phyloP scores from a whole-genome alignment of 192 early-diverging fungal species.

The Entophlyctis luteolus region DNA sequence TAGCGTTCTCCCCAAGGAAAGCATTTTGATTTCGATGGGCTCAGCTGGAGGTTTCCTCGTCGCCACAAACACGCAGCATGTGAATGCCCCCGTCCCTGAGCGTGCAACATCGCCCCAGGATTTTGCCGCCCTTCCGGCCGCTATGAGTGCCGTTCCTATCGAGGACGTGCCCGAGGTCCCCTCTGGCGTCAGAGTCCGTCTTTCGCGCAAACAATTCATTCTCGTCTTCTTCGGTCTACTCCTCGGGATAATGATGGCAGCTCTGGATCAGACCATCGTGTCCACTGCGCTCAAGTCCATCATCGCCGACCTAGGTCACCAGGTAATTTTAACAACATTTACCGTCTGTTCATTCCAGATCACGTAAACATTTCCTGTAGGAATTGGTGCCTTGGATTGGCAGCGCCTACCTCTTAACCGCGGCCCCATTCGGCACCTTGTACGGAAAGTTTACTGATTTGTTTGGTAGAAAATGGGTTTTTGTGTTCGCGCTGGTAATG shows the following conservation, averaged over 20 bases:
- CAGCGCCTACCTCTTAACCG: slow-evolving; percentile 38
- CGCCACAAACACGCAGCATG: no score
- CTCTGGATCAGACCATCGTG: slow-evolving; percentile 65
- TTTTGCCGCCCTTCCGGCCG: no score
- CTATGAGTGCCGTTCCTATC: no score
- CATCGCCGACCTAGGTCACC: slow-evolving; percentile 61
- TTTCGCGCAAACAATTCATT: neutral
- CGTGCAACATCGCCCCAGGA: no score
- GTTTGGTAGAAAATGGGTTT: slow-evolving; percentile 78
- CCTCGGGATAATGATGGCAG: slow-evolving; percentile 5
- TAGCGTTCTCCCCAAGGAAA: no score
- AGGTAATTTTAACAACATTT: slow-evolving; percentile 60
- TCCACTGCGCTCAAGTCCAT: slow-evolving; percentile 70
- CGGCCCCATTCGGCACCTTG: slow-evolving; percentile 10
- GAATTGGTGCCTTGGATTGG: slow-evolving; percentile 77
- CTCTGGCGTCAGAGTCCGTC: slow-evolving; percentile 1
- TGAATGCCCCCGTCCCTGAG: no score
- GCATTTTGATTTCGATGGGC: no score
- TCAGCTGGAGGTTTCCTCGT: no score
- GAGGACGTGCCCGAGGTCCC: neutral
- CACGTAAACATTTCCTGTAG: no score
- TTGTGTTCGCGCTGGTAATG: slow-evolving; percentile 63
- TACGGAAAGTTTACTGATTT: slow-evolving; percentile 83
- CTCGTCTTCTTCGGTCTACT: slow-evolving; percentile 12
- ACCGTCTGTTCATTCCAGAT: no score